Evolutionary conservation across 1,284 basidiomycete species (phyloP), one percentile per base, ranked within the genome.

Genomic region (Puccinia brachypodii): DNA sequence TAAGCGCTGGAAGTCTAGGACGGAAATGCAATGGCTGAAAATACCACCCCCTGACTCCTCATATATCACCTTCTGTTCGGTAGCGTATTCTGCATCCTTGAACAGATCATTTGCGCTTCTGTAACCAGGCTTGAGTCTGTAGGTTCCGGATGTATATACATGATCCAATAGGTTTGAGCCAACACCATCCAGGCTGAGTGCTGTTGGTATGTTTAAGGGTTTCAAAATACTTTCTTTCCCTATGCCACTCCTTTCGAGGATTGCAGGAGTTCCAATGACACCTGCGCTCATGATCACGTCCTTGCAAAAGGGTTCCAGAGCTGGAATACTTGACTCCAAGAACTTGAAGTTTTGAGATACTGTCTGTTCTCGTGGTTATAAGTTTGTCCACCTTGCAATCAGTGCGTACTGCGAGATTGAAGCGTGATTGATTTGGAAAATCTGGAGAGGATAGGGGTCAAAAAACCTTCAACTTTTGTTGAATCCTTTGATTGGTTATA

Each of bases 241-340:
- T 28, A 85, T 76, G 38, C 85, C 85, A 11, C 83, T 84, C 31
- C 84, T 83, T 83, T 85, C 85, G 28, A 85, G 83, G 19, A 85
- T 84, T 74, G 83, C 84, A 14, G 85, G 85, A 38, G 85, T 83
- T 58, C 84, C 84, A 83, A 85, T 83, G 6, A 83, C 78, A 31
- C 85, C 85, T 28, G 83, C 85, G 60, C 82, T 82, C 7, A 85
- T 71, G 4, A 85, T 82, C 33, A 85, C 82, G 22, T 84, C 84
- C 33, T 83, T 83, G 8, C 31, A 28, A 71, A 0, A 47, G 25
- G 6, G 33, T 31, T 56, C 77, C 77, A 13, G 8, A 31, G 31
- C 38, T 60, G 36, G 77, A 44, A 38, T 80, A 80, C 47, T 80
- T 53, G 4, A 80, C 77, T 42, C 68, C 68, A 3, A 38, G 22